Base-by-base conservation (phyloP, 495 filamentous ascomycete species). In the Annulohypoxylon bovei region DNA sequence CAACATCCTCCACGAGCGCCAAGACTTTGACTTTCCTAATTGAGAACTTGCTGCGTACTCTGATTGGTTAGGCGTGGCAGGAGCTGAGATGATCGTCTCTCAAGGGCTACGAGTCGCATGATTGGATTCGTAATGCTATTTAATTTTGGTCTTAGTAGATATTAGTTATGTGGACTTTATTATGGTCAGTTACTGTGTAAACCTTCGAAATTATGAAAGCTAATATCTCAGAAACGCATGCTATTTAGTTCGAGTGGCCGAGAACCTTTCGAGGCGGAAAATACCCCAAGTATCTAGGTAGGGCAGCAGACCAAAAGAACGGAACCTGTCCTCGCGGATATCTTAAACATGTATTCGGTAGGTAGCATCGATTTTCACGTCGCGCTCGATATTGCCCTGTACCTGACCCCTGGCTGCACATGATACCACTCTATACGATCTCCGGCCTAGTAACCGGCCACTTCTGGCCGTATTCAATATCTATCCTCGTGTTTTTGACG, bases 401-500 rank as follows among this genome's bases (percentile, higher is more conserved):
- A 12, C 28, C 30, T 23, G 11, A 37, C 25, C 25, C 16, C 44
- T 25, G 9, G 18, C 44, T 12, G 20, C 23, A 50, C 5, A 22
- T 27, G 20, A 11, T 28, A 6, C 12, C 12, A 14, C 14, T n/a
- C n/a, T 50, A 27, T n/a, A 50, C 23, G 5, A 27, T 14, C 11
- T 20, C 39, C 8, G 39, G 12, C 8, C 4, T 6, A 18, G 6
- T 37, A 6, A 1, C 27, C 37, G 8, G 4, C n/a, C 25, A 20
- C 40, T 14, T 35, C n/a, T 25, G 33, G 22, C n/a, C 18, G 37
- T 62, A 71, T 39, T 67, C 30, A 22, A 71, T 40, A n/a, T 71
- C 53, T 47, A 71, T 71, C 37, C 25, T 44, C 1, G 68, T 71
- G 20, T 71, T 62, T 35, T 71, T 71, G 9, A 71, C 12, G 14